Conservation (phyloP, 169 alveolate species). For the Plasmodium cynomolgi region DNA sequence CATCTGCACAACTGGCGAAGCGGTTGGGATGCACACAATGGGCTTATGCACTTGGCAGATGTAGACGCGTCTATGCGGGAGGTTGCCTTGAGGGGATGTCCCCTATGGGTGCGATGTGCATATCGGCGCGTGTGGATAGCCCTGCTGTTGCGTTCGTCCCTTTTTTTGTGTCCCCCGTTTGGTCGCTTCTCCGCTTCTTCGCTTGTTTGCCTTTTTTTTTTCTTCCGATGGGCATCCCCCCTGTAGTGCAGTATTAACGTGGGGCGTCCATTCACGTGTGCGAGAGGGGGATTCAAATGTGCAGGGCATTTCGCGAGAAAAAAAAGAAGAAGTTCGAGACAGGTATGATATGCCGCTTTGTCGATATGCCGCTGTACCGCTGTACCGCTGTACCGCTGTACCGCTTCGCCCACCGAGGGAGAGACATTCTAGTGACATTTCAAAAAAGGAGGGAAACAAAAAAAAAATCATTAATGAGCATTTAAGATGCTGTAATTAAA, state of each 20-base stretch:
- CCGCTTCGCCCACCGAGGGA: not conserved
- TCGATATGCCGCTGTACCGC: too few relatives aligned
- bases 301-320: not conserved
- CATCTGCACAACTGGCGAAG: not conserved
- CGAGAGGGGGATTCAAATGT: not conserved
- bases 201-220: not conserved
- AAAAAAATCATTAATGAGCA: not conserved
- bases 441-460: not conserved
- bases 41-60: not conserved
- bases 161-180: not conserved
- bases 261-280: not conserved
- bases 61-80: not conserved
- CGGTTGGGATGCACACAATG: not conserved
- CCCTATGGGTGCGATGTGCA: not conserved
- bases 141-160: not conserved
- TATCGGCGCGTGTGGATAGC: not conserved
- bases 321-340: not conserved
- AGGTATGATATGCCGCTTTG: not conserved
- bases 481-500: not conserved
- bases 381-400: not conserved
- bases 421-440: not conserved
- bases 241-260: not conserved
- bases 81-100: not conserved
- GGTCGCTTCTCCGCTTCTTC: not conserved
- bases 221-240: not conserved